Base-by-base conservation (phyloP, 2,329 filamentous ascomycete genomes). In the Sporothrix brunneoviolacea region DNA sequence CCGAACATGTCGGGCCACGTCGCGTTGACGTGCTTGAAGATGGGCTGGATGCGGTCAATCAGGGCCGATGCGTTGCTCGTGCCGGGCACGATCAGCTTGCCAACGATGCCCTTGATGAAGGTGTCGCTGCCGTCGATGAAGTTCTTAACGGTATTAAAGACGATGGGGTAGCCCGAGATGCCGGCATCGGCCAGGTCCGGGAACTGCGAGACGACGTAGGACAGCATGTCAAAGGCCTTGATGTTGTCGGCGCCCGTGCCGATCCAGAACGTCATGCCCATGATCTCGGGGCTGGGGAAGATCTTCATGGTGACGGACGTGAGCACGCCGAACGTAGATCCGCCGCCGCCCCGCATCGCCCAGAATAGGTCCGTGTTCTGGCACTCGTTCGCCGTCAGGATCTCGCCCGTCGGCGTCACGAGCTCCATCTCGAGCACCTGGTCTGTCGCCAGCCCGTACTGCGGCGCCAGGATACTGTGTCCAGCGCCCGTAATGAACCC, bases 401-500 rank as follows among this genome's bases (percentile, higher is more conserved):
- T 36, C 66, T 7, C 72, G 60, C 0, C 81, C 80, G 4, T 58
- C 57, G 0, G 74, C 74, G 75, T 76, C 1, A 85, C 73, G 0
- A 83, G 65, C 27, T 80, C 72, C 64, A 77, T 72, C 56, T 82
- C 70, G 4, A 85, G 62, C 2, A 81, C 75, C 37, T 84, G 75
- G 56, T 86, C 83, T 1, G 76, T 79, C 2, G 67, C 82, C n/a
- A 86, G 63, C 0, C 83, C 82, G 54, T 76, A 76, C 2, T 65
- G 68, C 0, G 77, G 73, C 0, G 68, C 65, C 1, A 84, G 64
- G 0, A 76, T 62, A 0, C 71, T 75, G 60, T 86, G 82, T 0
- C 82, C 82, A 2, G 78, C 82, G 0, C 80, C 81, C 13, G 79
- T 78, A 3, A 75, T 67, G 47, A 79, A 86, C 0, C 82, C 82